Base-by-base conservation (phyloP, 192 early-diverging fungal species). In the Ambispora gerdemannii region DNA sequence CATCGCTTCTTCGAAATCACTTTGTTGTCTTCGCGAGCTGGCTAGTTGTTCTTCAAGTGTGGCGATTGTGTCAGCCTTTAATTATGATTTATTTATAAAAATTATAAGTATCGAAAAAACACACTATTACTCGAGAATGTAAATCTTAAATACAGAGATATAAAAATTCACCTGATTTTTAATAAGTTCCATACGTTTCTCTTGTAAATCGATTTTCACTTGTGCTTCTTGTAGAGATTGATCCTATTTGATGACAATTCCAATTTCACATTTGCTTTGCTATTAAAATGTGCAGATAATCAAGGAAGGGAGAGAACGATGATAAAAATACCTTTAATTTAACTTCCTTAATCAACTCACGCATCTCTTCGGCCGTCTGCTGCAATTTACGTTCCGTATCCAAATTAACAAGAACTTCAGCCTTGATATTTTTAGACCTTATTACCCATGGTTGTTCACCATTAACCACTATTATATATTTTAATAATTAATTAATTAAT, bases 201-300 rank as follows among this genome's bases (percentile, higher is more conserved):
- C 92, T n/a, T 94, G 84, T 61, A 93, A 74, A 50, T 92, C 90
- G 3, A 93, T 84, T 74, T 89, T 90, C 59, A 94, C 84, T 31
- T 74, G 69, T 17, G 74, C 76, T 76, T 97, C 93, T 74, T 92
- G 90, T 35, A 93, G 70, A 11, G 78, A 62, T 83, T 94, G 86
- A 66, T 97, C 93, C 82, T 92, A 62, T 15, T 20, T 35, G 35
- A 15, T 17, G 0, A 28, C 4, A 36, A 8, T 27, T 24, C 33
- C 11, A 36, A 69, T 30, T 58, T 20, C 19, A 20, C 55, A 58
- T 27, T 20, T 58, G n/a, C n/a, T n/a, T n/a, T n/a, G n/a, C n/a
- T n/a, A n/a, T n/a, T n/a, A n/a, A n/a, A n/a, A n/a, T n/a, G n/a
- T n/a, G n/a, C n/a, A n/a, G n/a, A n/a, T 43, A 15, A 43, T 43